Base-by-base conservation (phyloP, 345 rosid genomes). In the Gossypium anomalum region DNA sequence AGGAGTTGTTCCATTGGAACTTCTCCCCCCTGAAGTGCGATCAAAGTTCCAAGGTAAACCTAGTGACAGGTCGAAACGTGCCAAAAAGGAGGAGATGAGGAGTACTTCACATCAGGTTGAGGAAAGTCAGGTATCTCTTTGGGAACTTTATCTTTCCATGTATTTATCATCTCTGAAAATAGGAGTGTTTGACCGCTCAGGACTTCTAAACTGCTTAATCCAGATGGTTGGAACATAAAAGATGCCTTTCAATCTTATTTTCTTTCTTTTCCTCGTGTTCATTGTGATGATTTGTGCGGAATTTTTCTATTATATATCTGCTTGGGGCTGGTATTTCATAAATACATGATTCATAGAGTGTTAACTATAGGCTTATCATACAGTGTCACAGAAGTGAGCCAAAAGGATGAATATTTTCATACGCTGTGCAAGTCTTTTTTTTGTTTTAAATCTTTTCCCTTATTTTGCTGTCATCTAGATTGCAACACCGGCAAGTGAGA, bases 1-100 rank as follows among this genome's bases (percentile, higher is more conserved):
- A 84, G 99, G 98, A 76, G 97, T 95, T 75, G 98, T 95, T 75
- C 98, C 97, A 55, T 80, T 89, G 63, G 99, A 95, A 73, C 90
- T 95, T 67, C 85, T 95, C 83, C 88, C 96, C 2, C 79, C 87
- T 13, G 87, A 90, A 62, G 94, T 88, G 48, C 90, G 90, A 58
- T 86, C 98, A 58, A 91, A 91, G 83, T 93, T 87, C 79, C 94
- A 91, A 83, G 89, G 92, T 76, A 93, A 93, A 80, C 89, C 93
- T n/a, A 90, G 75, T 70, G 99, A 95, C 44, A 89, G 86, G 72
- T 83, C 97, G 16, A 91, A 93, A 79, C 98, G 98, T 63, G 97
- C 94, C 41, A 95, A 86, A 81, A 95, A 90, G 81, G 98, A 95
- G 48, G 99, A 90, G 52, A 59, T 78, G 48, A 95, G 90, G 86